Conservation (phyloP, 2,329 filamentous ascomycete species). For the Colletotrichum gloeosporioides region DNA sequence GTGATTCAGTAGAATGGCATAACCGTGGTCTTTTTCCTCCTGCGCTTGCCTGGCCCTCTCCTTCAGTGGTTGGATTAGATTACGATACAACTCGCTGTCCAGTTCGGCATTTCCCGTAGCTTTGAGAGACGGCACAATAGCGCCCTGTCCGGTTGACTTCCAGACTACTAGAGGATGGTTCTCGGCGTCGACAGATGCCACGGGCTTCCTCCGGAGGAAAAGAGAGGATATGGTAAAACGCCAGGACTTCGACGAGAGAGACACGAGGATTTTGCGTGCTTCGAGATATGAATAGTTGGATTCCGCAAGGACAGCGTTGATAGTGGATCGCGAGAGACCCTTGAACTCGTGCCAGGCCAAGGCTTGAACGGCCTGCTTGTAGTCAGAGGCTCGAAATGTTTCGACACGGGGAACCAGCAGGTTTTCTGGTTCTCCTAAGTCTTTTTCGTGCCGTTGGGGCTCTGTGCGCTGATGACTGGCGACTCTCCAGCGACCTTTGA, state of each 20-base stretch:
- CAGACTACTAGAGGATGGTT: conserved; percentile 68
- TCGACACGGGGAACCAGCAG: conserved; percentile 60
- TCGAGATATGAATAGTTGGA: conserved; percentile 80
- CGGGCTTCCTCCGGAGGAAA: conserved; percentile 68
- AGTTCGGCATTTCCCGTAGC: conserved; percentile 70
- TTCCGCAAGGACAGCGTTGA: conserved; percentile 81
- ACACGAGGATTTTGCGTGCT: conserved; percentile 72
- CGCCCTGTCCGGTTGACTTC: conserved; percentile 58
- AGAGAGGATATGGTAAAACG: conserved; percentile 74
- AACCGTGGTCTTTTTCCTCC: conserved; percentile 55
- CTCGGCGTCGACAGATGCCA: conserved; percentile 59
- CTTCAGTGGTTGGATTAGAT: conserved; percentile 61
- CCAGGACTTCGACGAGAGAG: conserved; percentile 77
- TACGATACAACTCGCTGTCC: conserved; percentile 64
- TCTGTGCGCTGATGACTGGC: conserved; percentile 39
- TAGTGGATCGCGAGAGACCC: conserved; percentile 73
- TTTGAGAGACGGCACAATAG: conserved; percentile 65
- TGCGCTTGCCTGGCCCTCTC: conserved; percentile 45
- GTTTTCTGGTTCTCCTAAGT: conserved; percentile 22
- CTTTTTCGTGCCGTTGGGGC: conserved; percentile 31
- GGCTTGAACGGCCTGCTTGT: conserved; percentile 72
- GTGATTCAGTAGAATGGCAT: conserved; percentile 61
- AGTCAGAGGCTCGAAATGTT: conserved; percentile 69
- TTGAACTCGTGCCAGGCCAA: conserved; percentile 78
- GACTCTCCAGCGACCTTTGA: conserved; percentile 70